phyloP scores from a whole-genome alignment of 1,284 basidiomycete genomes.

The Ganoderma lucidum region DNA sequence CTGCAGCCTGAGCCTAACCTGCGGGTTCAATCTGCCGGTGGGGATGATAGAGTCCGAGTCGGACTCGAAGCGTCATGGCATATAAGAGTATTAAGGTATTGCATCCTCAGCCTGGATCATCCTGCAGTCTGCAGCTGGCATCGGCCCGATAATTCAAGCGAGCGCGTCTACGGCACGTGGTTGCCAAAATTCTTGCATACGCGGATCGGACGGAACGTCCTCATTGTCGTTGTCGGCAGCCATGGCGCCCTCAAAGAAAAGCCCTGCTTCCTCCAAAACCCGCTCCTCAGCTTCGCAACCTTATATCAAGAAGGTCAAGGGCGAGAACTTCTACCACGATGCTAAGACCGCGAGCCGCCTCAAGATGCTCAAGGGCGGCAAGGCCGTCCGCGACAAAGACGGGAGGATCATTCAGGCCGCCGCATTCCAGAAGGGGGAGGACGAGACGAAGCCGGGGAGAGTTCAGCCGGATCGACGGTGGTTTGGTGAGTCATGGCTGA shows the following conservation, averaged over 20 bases:
- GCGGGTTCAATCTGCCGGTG: no score
- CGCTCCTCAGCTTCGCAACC: slow-evolving; percentile 60
- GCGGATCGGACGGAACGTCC: background rate
- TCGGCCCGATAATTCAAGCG: background rate
- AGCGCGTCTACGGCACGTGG: background rate
- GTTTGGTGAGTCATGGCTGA: slow-evolving; percentile 77
- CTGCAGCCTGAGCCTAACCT: no score
- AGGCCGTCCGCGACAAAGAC: slow-evolving; percentile 87
- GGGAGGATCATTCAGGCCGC: slow-evolving; percentile 93
- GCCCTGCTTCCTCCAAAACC: slow-evolving; percentile 51
- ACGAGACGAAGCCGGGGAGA: slow-evolving; percentile 86
- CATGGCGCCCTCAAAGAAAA: slow-evolving; percentile 66
- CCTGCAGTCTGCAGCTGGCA: no score
- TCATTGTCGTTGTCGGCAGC: slow-evolving; percentile 4
- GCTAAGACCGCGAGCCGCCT: slow-evolving; percentile 84
- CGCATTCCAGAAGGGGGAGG: slow-evolving; percentile 92
- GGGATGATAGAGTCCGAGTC: no score
- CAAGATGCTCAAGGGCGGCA: slow-evolving; percentile 93
- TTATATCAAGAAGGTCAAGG: slow-evolving; percentile 80
- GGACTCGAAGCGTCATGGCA: no score
- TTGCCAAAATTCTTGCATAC: slow-evolving; percentile 12
- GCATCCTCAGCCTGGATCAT: no score
- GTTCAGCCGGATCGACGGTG: slow-evolving; percentile 94
- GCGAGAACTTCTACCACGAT: slow-evolving; percentile 94
- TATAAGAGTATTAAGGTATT: no score